Base-by-base conservation (phyloP, 2,329 filamentous ascomycete genomes). In the Chaetomiaceae sp. region DNA sequence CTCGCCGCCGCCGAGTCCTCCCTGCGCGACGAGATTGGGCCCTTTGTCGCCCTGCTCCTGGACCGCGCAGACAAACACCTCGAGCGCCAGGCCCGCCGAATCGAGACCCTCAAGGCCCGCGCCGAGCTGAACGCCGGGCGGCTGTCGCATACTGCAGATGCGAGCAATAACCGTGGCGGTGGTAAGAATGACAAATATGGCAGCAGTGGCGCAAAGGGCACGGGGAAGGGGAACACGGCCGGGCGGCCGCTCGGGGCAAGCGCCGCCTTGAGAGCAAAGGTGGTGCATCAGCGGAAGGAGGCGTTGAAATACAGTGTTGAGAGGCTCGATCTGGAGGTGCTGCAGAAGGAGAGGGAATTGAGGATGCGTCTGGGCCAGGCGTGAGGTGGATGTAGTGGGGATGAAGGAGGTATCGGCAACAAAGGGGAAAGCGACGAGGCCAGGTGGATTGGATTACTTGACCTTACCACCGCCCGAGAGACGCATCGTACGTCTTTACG, bases 21-120 rank as follows among this genome's bases (percentile, higher is more conserved):
- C 4, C 81, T 96, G 16, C 85, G 90, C 61, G 87, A 89, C 62
- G 90, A 95, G 66, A 93, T 96, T 60, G 85, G 86, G n/a, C 91
- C 91, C 8, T 90, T 89, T 67, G 87, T 95, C 57, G 75, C 84
- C 25, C 80, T 83, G 51, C 81, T 96, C 2, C 82, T 96, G 45
- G 79, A 83, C 56, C 85, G 90, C 58, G 89, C 90, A n/a, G 84
- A 89, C 58, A 83, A 85, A 56, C 86, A 95, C 63, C 79, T 95
- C 34, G 88, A 91, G 60, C 87, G 89, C 52, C 82, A 92, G 37
- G 87, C 87, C 46, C 82, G 90, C 6, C 86, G 89, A 58, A 88
- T 95, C 66, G 85, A 95, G 64, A 85, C 85, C 1, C 76, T 96
- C 31, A 89, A 91, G 59, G 89, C 90, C 2, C 86, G 89, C 60